Conservation (phyloP, 2,329 filamentous ascomycete species). For the Blastomyces percursus region DNA sequence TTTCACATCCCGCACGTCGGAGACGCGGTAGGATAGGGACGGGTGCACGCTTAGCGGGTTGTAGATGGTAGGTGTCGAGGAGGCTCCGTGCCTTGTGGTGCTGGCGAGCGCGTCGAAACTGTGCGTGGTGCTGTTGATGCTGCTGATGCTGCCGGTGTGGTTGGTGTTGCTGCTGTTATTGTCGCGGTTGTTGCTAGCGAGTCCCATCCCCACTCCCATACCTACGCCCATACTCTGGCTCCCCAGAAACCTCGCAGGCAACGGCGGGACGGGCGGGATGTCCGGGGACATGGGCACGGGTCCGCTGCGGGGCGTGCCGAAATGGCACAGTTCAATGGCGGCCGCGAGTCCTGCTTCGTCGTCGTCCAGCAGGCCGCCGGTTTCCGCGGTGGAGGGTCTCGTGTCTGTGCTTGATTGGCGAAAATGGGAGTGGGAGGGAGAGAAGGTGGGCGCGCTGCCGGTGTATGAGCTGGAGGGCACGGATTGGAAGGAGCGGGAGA, state of each 20-base stretch:
- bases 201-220: neutral
- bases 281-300: slow-evolving; percentile 55
- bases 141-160: slow-evolving; percentile 17
- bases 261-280: slow-evolving; percentile 74
- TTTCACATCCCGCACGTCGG: slow-evolving; percentile 51
- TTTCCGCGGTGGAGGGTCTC: slow-evolving; percentile 68
- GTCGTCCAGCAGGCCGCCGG: slow-evolving; percentile 56
- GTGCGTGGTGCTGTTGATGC: slow-evolving; percentile 15
- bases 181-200: slow-evolving; percentile 41
- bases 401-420: slow-evolving; percentile 65
- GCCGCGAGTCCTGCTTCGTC: slow-evolving; percentile 83
- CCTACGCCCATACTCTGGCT: slow-evolving; percentile 38
- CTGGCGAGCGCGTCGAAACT: slow-evolving; percentile 22
- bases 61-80: slow-evolving; percentile 31
- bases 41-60: slow-evolving; percentile 34
- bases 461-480: slow-evolving; percentile 47
- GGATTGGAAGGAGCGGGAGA: slow-evolving; percentile 75
- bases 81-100: slow-evolving; percentile 16
- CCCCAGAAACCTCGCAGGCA: slow-evolving; percentile 68
- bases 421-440: slow-evolving; percentile 44
- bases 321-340: slow-evolving; percentile 80
- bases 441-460: slow-evolving; percentile 40
- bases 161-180: slow-evolving; percentile 34
- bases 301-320: slow-evolving; percentile 63
- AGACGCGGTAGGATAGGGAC: slow-evolving; percentile 38